A percentile compares a stretch with the other conserved stretches of the same genome.
Conservation (phyloP, 768 basidiomycete species). For the Trametes gibbosa region DNA sequence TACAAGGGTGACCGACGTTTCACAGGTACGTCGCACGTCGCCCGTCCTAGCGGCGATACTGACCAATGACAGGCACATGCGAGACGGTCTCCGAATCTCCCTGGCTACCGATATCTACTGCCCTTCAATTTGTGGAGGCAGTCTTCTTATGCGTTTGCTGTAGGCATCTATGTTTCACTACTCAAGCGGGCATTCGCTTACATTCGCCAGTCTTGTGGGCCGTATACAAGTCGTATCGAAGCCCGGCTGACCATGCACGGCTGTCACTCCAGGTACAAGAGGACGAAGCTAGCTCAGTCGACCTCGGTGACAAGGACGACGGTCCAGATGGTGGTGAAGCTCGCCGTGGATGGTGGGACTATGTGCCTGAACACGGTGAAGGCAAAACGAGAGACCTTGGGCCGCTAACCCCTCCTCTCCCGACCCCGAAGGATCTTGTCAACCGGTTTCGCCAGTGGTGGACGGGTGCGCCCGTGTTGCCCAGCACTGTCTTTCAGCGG, state of each 20-base stretch:
- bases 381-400: neutral
- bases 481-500: constrained; percentile 21
- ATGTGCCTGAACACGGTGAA: constrained; percentile 35
- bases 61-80: constrained; percentile 43
- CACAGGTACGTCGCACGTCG: constrained; percentile 38
- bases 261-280: constrained; percentile 51
- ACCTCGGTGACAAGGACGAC: constrained; percentile 7
- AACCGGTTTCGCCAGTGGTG: constrained; percentile 14
- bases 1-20: constrained; percentile 43
- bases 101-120: constrained; percentile 39
- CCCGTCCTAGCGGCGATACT: neutral
- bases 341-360: constrained; percentile 56
- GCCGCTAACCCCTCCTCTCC: neutral
- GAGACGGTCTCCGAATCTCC: constrained; percentile 31
- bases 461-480: constrained; percentile 6
- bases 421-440: neutral
- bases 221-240: constrained; percentile 50
- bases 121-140: constrained; percentile 51
- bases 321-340: neutral
- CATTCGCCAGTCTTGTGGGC: constrained; percentile 47
- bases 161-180: constrained; percentile 32
- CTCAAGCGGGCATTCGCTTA: constrained; percentile 1
- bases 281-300: constrained; percentile 28
- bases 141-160: constrained; percentile 62
- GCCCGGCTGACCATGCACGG: constrained; percentile 51